Conservation (phyloP, 2,329 filamentous ascomycete species). For the Mariannaea sp. region DNA sequence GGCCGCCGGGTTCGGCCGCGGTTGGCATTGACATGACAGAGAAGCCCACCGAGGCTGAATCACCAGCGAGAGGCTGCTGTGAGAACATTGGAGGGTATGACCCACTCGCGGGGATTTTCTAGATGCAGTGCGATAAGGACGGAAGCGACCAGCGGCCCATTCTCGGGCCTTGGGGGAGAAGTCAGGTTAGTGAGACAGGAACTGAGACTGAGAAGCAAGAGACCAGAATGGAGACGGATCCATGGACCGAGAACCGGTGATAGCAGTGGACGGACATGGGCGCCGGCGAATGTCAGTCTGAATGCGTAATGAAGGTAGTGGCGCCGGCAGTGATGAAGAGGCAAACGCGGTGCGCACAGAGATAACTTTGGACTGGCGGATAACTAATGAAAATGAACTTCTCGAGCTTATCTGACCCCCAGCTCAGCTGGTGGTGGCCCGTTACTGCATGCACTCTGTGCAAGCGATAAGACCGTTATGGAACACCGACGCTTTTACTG, state of each 20-base stretch:
- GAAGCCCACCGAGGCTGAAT: slow-evolving; percentile 19
- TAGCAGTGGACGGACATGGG: slow-evolving; percentile 11
- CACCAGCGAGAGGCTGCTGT: slow-evolving; percentile 29
- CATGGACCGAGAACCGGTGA: slow-evolving; percentile 12
- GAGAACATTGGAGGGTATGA: slow-evolving; percentile 31
- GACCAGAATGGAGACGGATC: slow-evolving; percentile 21
- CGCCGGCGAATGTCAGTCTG: slow-evolving; percentile 4
- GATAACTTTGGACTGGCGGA: slow-evolving; percentile 6
- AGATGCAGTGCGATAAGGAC: slow-evolving; percentile 34
- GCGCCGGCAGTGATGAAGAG: slow-evolving; percentile 7
- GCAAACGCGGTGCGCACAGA: slow-evolving; percentile 2
- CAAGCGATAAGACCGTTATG: slow-evolving; percentile 3
- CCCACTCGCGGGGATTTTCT: slow-evolving; percentile 28
- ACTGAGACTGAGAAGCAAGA: slow-evolving; percentile 1
- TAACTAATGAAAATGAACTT: not conserved
- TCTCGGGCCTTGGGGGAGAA: slow-evolving; percentile 14
- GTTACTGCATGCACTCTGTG: slow-evolving; percentile 10
- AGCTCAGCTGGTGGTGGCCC: slow-evolving; percentile 5
- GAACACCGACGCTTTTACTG: not conserved
- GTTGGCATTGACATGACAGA: slow-evolving; percentile 23
- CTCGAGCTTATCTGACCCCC: slow-evolving; percentile 9
- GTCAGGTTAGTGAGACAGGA: not conserved
- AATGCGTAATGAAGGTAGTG: slow-evolving; percentile 9
- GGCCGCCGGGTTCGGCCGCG: slow-evolving; percentile 24
- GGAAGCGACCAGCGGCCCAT: slow-evolving; percentile 31